Conservation (phyloP, 192 early-diverging fungal genomes). For the Coemansia sp. region DNA sequence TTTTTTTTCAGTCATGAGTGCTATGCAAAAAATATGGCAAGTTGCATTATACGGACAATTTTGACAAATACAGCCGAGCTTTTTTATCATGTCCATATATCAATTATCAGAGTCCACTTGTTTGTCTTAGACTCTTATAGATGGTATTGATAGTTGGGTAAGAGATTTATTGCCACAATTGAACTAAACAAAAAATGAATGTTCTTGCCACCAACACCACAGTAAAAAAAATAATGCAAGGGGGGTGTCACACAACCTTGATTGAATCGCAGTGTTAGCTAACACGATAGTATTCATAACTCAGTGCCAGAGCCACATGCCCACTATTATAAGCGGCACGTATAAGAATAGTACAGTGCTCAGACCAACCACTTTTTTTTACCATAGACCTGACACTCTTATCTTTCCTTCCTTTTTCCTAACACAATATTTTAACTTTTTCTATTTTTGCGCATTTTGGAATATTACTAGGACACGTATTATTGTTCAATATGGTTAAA, state of each 20-base stretch:
- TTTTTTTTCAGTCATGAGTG: neutral
- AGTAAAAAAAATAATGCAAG: neutral
- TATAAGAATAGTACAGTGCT: neutral
- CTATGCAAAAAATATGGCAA: neutral
- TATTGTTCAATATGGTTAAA: constrained; percentile 5
- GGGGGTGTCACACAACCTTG: neutral
- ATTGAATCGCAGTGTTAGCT: neutral
- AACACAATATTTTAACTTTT: neutral
- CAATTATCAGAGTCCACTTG: neutral
- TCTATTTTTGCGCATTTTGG: neutral
- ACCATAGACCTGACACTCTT: neutral
- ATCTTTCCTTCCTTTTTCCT: neutral
- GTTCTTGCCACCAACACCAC: neutral
- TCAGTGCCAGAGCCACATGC: neutral
- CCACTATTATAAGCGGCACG: neutral
- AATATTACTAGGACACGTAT: neutral
- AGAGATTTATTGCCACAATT: neutral
- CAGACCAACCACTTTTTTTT: neutral
- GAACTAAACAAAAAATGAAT: neutral
- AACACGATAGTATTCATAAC: neutral
- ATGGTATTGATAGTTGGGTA: neutral
- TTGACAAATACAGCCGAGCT: neutral
- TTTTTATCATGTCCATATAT: neutral
- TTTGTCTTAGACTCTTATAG: neutral
- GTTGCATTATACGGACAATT: neutral